phyloP scores from a whole-genome alignment of 371 early-diverging fungal genomes.

The Mortierella polycephala region DNA sequence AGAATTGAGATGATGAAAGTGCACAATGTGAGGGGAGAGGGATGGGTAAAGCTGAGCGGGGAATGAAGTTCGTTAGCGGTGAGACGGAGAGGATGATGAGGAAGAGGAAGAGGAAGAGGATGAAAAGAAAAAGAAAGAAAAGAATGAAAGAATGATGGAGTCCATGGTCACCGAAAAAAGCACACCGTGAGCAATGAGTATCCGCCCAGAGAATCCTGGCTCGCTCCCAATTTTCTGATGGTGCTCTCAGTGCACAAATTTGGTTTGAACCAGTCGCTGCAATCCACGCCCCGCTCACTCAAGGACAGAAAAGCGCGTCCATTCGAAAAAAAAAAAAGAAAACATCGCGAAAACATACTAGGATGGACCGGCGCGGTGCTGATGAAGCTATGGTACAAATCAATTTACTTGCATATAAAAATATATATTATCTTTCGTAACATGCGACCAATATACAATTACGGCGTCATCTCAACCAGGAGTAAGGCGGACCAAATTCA shows the following conservation, averaged over 20 bases:
- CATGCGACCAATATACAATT: background rate
- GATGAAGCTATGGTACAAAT: too few species aligned
- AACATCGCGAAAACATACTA: too few species aligned
- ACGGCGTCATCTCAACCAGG: background rate
- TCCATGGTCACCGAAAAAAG: background rate
- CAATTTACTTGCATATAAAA: background rate
- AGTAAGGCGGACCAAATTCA: background rate
- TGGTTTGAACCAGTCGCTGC: background rate
- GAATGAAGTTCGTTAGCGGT: background rate
- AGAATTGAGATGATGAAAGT: background rate
- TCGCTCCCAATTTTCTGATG: too few species aligned
- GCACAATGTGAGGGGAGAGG: background rate
- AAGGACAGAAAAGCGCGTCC: too few species aligned
- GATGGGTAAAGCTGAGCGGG: background rate
- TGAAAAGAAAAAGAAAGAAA: slow-evolving; percentile 1
- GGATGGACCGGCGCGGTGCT: background rate
- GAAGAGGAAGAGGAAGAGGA: slow-evolving; percentile 2
- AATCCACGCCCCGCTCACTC: background rate
- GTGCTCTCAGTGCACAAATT: too few species aligned
- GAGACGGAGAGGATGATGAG: background rate
- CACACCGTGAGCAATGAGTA: background rate
- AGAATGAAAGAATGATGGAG: background rate
- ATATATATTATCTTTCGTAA: background rate
- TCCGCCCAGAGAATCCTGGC: background rate
- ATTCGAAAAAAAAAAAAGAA: too few species aligned